phyloP scores from a whole-genome alignment of 331 rosid genomes.

The Quercus phellos region DNA sequence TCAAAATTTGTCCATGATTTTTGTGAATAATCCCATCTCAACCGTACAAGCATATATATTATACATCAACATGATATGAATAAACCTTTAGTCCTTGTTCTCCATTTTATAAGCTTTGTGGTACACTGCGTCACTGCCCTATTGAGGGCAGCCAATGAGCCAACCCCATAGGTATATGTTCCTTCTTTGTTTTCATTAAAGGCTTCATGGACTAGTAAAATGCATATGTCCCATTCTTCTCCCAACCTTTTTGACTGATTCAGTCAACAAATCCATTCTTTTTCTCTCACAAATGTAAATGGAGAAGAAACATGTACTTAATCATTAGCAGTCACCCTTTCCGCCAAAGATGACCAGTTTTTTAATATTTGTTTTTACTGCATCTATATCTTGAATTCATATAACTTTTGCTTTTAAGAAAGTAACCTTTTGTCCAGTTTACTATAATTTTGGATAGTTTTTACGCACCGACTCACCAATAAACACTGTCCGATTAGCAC shows the following conservation, averaged over 20 bases:
- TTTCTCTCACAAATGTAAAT: neutral
- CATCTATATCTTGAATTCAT: neutral
- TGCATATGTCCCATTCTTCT: conserved; percentile 4
- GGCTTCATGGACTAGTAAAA: neutral
- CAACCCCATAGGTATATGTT: conserved; percentile 6
- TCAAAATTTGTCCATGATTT: neutral
- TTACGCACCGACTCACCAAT: conserved; percentile 37
- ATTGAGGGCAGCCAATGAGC: neutral
- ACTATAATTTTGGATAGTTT: conserved; percentile 17
- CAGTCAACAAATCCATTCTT: conserved; percentile 2
- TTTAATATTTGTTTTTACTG: conserved; percentile 7
- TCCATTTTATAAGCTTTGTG: conserved; percentile 9
- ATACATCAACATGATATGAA: neutral
- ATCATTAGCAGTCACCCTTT: conserved; percentile 26
- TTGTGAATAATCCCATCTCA: neutral
- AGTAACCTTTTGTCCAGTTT: neutral
- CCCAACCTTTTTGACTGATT: conserved; percentile 23
- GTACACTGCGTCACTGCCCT: neutral
- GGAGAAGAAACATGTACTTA: neutral
- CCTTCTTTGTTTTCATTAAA: neutral
- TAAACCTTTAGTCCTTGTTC: neutral
- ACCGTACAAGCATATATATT: conserved; percentile 10
- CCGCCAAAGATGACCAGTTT: conserved; percentile 29
- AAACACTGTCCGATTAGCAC: conserved; percentile 1
- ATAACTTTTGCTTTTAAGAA: neutral